Evolutionary conservation across 2,329 filamentous ascomycete genomes (phyloP).

Genomic region (Geosmithia flava): DNA sequence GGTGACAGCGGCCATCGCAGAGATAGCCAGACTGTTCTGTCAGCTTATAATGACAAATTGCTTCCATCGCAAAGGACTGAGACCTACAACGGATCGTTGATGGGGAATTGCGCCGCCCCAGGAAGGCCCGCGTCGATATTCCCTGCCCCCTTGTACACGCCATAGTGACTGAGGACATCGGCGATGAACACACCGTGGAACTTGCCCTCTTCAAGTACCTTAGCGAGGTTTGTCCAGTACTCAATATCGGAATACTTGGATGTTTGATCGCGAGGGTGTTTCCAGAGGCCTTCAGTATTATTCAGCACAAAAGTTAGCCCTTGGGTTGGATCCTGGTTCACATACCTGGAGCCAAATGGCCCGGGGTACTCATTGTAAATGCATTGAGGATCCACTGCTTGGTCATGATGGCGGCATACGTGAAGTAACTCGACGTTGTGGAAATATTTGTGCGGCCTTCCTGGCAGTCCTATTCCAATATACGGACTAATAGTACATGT

Average conservation of each 20-base stretch:
- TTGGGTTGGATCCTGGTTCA: too few relatives aligned
- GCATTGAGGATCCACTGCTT: not conserved
- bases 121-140: constrained; percentile 13
- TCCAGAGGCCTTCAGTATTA: constrained; percentile 6
- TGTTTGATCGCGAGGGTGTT: constrained; percentile 8
- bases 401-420: too few relatives aligned
- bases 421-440: too few relatives aligned
- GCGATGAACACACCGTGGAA: constrained; percentile 39
- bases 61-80: too few relatives aligned
- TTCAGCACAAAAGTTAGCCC: too few relatives aligned
- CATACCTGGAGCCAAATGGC: not conserved
- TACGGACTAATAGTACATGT: too few relatives aligned
- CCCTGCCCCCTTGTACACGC: constrained; percentile 8
- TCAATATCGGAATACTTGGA: constrained; percentile 11
- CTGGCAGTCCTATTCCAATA: too few relatives aligned
- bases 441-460: too few relatives aligned
- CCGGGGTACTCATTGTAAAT: not conserved
- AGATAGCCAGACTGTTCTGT: constrained; percentile 20
- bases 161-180: constrained; percentile 32
- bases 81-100: constrained; percentile 21
- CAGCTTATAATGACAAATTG: not conserved
- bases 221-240: constrained; percentile 32
- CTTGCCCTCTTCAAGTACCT: constrained; percentile 29
- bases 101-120: constrained; percentile 26
- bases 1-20: constrained; percentile 32